Conservation (phyloP, 768 basidiomycete genomes). For the Amanita muscaria region DNA sequence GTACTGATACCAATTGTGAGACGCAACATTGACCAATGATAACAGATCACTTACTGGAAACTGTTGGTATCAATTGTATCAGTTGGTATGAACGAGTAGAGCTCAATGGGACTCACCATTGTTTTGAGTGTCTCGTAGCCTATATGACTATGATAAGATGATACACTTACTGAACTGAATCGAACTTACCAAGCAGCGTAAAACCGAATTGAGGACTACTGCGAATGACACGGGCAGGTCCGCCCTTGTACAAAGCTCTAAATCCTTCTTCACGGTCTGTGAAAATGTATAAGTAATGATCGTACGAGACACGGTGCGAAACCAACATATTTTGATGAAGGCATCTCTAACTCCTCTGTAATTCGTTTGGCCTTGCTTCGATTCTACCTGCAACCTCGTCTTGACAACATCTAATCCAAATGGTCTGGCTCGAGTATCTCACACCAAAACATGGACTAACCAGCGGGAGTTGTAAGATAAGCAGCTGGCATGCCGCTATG, state of each 20-base stretch:
- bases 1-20: constrained; percentile 45
- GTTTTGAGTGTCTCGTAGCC: constrained; percentile 41
- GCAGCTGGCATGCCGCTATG: constrained; percentile 97
- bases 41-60: constrained; percentile 35
- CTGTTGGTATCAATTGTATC: constrained; percentile 21
- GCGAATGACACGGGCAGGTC: constrained; percentile 77
- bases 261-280: constrained; percentile 85
- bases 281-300: constrained; percentile 9
- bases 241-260: constrained; percentile 86
- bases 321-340: constrained; percentile 81
- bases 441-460: constrained; percentile 28
- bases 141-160: too few relatives aligned
- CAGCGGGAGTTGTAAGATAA: constrained; percentile 86
- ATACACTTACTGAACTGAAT: too few relatives aligned
- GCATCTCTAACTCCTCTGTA: constrained; percentile 90
- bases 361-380: constrained; percentile 79
- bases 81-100: too few relatives aligned
- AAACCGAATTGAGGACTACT: constrained; percentile 95
- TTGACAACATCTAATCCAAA: constrained; percentile 78
- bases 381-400: constrained; percentile 91
- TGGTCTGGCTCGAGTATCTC: not conserved
- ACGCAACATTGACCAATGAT: constrained; percentile 15
- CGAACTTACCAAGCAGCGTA: constrained; percentile 55
- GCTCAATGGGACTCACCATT: constrained; percentile 25
- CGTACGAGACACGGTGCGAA: constrained; percentile 2